Evolutionary conservation across 1,284 basidiomycete genomes (phyloP).

Genomic region (Melampsora occidentalis): DNA sequence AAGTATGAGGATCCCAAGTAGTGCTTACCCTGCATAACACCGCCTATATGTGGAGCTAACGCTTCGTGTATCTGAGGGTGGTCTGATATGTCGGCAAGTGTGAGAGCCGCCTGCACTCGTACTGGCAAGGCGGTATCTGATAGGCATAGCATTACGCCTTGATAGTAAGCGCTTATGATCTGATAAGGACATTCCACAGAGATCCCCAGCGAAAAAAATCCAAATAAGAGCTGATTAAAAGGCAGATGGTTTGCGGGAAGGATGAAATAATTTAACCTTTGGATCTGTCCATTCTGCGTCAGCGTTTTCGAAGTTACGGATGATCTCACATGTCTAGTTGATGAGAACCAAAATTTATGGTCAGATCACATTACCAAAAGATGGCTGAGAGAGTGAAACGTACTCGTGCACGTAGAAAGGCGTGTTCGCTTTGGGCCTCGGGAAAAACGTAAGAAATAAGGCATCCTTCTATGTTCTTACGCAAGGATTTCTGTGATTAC

Average conservation of each 20-base stretch:
- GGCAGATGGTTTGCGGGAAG: background rate
- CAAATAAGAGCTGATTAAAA: background rate
- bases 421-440: conserved; percentile 64
- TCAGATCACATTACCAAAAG: conserved; percentile 32
- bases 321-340: conserved; percentile 69
- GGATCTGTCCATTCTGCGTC: conserved; percentile 66
- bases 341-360: background rate
- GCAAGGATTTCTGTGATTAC: conserved; percentile 66
- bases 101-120: conserved; percentile 75
- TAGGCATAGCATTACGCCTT: conserved; percentile 56
- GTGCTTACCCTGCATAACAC: conserved; percentile 75
- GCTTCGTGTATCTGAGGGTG: conserved; percentile 68
- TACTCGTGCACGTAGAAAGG: conserved; percentile 72
- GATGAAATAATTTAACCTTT: conserved; percentile 58
- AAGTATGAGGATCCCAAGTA: background rate
- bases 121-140: conserved; percentile 78
- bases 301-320: conserved; percentile 68
- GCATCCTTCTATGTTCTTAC: conserved; percentile 71
- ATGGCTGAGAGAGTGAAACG: conserved; percentile 50
- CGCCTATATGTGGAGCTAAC: conserved; percentile 74
- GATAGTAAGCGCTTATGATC: conserved; percentile 32
- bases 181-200: background rate
- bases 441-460: conserved; percentile 69
- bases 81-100: conserved; percentile 74
- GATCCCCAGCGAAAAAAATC: conserved; percentile 60